Evolutionary conservation across 2,329 filamentous ascomycete species (phyloP).

Genomic region (Pochonia chlamydosporia): DNA sequence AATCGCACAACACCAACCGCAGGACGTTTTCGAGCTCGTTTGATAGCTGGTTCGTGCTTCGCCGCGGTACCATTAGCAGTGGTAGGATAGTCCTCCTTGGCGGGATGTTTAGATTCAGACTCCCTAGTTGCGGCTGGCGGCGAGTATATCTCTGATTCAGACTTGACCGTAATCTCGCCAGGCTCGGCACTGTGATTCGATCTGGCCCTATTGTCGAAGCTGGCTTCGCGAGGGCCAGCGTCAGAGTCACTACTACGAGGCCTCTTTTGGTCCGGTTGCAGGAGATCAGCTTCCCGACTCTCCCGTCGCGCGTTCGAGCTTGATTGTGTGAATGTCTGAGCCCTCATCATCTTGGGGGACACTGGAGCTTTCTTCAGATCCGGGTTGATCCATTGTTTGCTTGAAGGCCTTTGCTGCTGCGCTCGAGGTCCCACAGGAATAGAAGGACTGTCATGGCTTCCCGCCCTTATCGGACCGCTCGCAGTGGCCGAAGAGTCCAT

Average conservation of each 20-base stretch:
- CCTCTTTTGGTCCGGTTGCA: constrained; percentile 35
- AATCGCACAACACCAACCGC: constrained; percentile 30
- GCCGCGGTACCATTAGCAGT: neutral
- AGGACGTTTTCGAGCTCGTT: constrained; percentile 21
- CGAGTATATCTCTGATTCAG: constrained; percentile 26
- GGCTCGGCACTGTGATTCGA: constrained; percentile 39
- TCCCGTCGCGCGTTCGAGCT: constrained; percentile 33
- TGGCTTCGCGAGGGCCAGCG: constrained; percentile 30
- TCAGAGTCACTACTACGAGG: constrained; percentile 50
- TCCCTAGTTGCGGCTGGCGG: neutral
- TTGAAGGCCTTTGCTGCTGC: constrained; percentile 46
- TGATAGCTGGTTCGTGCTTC: constrained; percentile 3
- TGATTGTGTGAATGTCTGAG: constrained; percentile 42
- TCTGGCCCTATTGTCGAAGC: constrained; percentile 29
- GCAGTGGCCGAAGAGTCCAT: constrained; percentile 24
- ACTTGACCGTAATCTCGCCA: constrained; percentile 38
- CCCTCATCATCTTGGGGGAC: constrained; percentile 45
- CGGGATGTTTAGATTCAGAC: neutral
- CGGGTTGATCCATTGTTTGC: constrained; percentile 56
- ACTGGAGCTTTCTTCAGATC: constrained; percentile 45
- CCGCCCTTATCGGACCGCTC: constrained; percentile 35
- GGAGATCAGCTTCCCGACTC: constrained; percentile 24
- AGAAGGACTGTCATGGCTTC: constrained; percentile 35
- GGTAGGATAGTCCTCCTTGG: neutral
- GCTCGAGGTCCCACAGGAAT: constrained; percentile 50